Evolutionary conservation across 345 rosid species (phyloP), one percentile per base, ranked within the genome.

Genomic region (Syzygium aqueum): DNA sequence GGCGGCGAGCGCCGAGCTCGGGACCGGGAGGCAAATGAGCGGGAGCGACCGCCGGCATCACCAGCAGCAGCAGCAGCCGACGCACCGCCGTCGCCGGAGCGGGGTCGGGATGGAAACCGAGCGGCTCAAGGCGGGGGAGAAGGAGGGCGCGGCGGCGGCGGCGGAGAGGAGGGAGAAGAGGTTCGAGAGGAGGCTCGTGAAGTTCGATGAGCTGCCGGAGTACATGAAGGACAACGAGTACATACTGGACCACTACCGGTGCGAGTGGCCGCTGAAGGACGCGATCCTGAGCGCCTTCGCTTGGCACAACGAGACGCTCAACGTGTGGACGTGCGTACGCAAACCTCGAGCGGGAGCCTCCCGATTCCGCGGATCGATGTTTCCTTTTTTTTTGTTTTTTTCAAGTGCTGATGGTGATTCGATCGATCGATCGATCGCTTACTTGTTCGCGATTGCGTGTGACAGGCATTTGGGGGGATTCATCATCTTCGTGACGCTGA

Each of bases 251-350:
- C 87, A 97, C 89, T 96, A 97, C 89, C 92, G 99, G 65, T 95
- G 99, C 90, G 99, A 96, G 83, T 96, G 99, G 99, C 95, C 99
- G 4, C 51, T 97, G 40, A 94, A 89, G 90, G 98, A 97, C 16
- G 92, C 95, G 9, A 86, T 96, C 85, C 90, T 94, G 87, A 95
- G 99, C 94, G 87, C 91, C 46, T 96, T 97, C 91, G 90, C 95
- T 0, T 94, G 94, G 98, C 99, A 96, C 91, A 97, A 97, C 89
- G 99, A 97, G 92, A 96, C 99, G 85, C 94, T 97, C 80, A 96
- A 97, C 85, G 92, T 97, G 86, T 96, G 98, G 99, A 95, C 99
- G 98, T 97, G 91, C 86, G 96, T 89, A 25, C 65, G 37, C 46
- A 19, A 8, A 11, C 8, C 10, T 16, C 27, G 46, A 43, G 25